phyloP scores from a whole-genome alignment of 345 rosid species.

The Gynandropsis gynandra region DNA sequence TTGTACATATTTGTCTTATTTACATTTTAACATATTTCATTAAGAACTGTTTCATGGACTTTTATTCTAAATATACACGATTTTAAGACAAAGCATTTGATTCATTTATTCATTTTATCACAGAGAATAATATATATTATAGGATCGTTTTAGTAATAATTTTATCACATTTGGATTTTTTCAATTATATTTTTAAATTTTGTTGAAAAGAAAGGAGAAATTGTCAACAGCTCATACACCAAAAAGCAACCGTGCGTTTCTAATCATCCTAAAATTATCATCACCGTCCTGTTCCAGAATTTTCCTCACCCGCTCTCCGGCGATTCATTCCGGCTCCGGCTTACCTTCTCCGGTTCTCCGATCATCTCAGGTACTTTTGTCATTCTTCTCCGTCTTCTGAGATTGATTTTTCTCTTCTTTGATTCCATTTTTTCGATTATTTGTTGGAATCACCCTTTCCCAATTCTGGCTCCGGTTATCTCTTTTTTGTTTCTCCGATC shows the following conservation, averaged over 20 bases:
- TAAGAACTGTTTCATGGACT: too few relatives aligned
- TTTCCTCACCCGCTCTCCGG: constrained; percentile 5
- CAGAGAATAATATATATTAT: too few relatives aligned
- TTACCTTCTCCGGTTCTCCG: background rate
- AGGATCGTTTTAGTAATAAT: too few relatives aligned
- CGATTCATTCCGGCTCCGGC: constrained; percentile 11
- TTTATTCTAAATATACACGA: too few relatives aligned
- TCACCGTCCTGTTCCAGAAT: constrained; percentile 7
- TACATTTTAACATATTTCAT: too few relatives aligned
- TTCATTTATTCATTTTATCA: too few relatives aligned
- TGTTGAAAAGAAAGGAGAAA: too few relatives aligned
- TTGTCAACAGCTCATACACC: too few relatives aligned
- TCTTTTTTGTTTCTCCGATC: background rate
- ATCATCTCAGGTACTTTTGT: background rate
- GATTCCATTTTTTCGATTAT: background rate
- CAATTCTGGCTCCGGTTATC: background rate
- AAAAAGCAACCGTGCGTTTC: background rate
- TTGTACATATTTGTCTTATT: too few relatives aligned
- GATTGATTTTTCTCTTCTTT: background rate
- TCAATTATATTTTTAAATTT: too few relatives aligned
- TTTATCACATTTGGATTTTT: too few relatives aligned
- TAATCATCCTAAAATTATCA: background rate
- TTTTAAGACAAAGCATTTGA: too few relatives aligned
- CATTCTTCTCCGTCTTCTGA: background rate
- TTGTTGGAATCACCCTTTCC: background rate